Conservation (phyloP, 768 basidiomycete genomes). For the Tulasnella sp. region DNA sequence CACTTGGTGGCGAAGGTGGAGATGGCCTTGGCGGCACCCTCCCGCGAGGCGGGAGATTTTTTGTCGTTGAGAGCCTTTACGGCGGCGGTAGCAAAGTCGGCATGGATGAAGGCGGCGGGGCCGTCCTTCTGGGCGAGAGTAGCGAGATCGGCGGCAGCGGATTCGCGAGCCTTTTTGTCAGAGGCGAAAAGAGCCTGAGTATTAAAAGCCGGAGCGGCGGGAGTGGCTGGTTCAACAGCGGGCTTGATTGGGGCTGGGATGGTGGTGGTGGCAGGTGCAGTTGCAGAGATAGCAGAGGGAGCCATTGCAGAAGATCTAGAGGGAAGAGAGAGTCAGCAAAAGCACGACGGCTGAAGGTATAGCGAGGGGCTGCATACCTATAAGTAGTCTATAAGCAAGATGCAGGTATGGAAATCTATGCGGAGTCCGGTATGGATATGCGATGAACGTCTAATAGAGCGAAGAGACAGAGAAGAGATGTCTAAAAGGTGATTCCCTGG, state of each 20-base stretch:
- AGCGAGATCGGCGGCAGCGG: conserved; percentile 70
- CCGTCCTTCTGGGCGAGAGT: conserved; percentile 82
- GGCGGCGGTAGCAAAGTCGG: conserved; percentile 71
- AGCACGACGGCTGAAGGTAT: neutral
- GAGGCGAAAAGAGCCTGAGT: conserved; percentile 75
- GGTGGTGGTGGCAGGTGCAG: conserved; percentile 58
- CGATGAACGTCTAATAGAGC: conserved; percentile 25
- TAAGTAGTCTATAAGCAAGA: conserved; percentile 41
- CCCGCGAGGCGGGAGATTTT: conserved; percentile 89
- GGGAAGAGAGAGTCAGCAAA: conserved; percentile 44
- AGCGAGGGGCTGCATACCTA: conserved; percentile 17
- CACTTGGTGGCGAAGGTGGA: conserved; percentile 70
- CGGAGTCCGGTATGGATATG: conserved; percentile 7
- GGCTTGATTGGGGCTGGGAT: conserved; percentile 77
- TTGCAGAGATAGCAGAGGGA: conserved; percentile 51
- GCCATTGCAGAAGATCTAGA: conserved; percentile 37
- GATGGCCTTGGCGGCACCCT: conserved; percentile 81
- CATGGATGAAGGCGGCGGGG: conserved; percentile 69
- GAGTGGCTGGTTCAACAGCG: conserved; percentile 55
- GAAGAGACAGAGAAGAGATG: conserved; percentile 26
- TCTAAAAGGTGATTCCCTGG: conserved; percentile 21
- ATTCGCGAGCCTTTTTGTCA: conserved; percentile 80
- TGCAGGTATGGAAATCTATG: neutral
- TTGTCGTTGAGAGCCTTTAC: conserved; percentile 91
- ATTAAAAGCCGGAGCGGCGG: conserved; percentile 68